Conservation (phyloP, 2,329 filamentous ascomycete genomes). For the Fusarium piperis region DNA sequence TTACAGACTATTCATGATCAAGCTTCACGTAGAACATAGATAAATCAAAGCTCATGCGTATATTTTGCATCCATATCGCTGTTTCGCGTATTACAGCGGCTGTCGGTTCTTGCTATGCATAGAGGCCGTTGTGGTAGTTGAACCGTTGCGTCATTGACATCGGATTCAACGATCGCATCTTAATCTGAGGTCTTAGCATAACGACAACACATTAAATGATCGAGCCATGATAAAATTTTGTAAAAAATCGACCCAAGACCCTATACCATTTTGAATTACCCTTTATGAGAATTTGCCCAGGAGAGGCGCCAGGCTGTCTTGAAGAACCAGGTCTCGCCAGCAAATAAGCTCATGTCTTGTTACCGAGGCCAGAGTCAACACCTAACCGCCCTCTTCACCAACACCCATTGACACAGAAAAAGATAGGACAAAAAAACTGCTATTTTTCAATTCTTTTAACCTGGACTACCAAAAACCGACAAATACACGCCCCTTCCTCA, state of each 20-base stretch:
- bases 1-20: background rate
- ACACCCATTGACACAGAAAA: background rate
- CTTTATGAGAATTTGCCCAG: background rate
- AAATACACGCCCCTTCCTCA: conserved; percentile 33
- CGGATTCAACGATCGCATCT: background rate
- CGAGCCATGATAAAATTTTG: no score
- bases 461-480: conserved; percentile 35
- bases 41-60: background rate
- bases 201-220: background rate
- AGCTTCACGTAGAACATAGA: background rate
- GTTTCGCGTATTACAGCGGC: background rate
- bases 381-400: background rate
- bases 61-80: background rate
- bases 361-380: background rate
- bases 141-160: background rate
- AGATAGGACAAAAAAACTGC: background rate
- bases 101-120: background rate
- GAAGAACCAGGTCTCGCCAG: background rate
- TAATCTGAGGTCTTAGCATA: background rate
- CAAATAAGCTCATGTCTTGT: background rate
- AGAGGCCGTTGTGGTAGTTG: background rate
- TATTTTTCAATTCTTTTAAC: conserved; percentile 28
- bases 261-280: no score
- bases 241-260: no score
- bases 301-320: background rate